A percentile compares a stretch with the other conserved stretches of the same genome.
phyloP scores from a whole-genome alignment of 2,329 filamentous ascomycete genomes.

The Whalleya microplaca region DNA sequence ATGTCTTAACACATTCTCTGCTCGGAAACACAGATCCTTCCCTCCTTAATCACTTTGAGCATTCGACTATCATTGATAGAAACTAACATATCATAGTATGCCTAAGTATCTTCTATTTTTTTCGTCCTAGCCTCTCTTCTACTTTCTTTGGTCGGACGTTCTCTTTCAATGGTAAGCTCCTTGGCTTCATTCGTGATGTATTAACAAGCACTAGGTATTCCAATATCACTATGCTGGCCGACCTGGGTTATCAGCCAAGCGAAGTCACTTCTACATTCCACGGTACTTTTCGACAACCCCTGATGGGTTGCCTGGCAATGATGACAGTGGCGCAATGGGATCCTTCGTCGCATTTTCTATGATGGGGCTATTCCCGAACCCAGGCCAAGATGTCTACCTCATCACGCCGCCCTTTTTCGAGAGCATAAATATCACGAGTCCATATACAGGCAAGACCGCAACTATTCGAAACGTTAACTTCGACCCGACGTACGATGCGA shows the following conservation, averaged over 20 bases:
- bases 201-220: conserved; percentile 47
- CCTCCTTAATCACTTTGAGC: background rate
- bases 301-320: conserved; percentile 69
- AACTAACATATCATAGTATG: background rate
- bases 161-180: conserved; percentile 51
- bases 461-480: conserved; percentile 65
- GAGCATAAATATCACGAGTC: conserved; percentile 60
- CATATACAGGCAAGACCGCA: conserved; percentile 62
- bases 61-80: background rate
- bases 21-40: background rate
- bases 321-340: conserved; percentile 73
- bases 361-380: conserved; percentile 72
- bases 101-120: conserved; percentile 24
- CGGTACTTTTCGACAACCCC: conserved; percentile 62
- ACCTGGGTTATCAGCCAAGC: conserved; percentile 56
- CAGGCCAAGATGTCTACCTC: conserved; percentile 72
- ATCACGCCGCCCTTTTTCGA: conserved; percentile 71
- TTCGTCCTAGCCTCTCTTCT: conserved; percentile 53
- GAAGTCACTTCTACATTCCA: conserved; percentile 68
- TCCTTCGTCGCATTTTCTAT: conserved; percentile 67
- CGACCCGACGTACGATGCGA: conserved; percentile 57
- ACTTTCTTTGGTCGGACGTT: conserved; percentile 53
- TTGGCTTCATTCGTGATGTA: conserved; percentile 54
- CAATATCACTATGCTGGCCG: conserved; percentile 72
- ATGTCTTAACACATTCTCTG: background rate